Base-by-base conservation (phyloP, 2,329 filamentous ascomycete species). In the Fusarium tupiense region DNA sequence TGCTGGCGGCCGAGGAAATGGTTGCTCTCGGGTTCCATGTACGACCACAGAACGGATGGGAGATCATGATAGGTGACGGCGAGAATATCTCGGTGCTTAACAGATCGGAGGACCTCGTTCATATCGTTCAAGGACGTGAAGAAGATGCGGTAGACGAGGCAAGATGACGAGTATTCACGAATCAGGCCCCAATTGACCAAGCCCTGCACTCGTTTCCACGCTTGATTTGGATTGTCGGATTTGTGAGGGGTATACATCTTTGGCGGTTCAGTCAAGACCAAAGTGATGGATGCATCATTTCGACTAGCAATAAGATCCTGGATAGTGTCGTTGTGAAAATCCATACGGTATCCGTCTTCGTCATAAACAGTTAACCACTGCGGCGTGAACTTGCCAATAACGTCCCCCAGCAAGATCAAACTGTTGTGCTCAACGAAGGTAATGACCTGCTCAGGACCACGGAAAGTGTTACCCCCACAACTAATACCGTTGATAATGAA, bases 261-360 rank as follows among this genome's bases (percentile, higher is more conserved):
- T 1, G 89, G 89, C 4, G 88, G 84, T 37, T 87, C 85, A 26
- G 77, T 82, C 14, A 92, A 84, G 0, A 89, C 87, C 6, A 91
- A 74, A 0, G 86, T 87, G 22, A 90, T 76, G 1, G 83, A 81
- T 69, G 81, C 62, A 70, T 82, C 57, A 26, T 76, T 40, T 38
- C 79, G 78, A 80, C 73, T 83, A 74, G 80, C 77, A 5, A 89
- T 80, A 14, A 87, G 76, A 57, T 88, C 85, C 35, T 86, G 71
- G 38, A 90, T 85, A 4, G 82, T 87, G 26, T 84, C 82, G 43
- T 88, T 86, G 1, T 86, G 82, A 20, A 91, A 85, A 56, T 89
- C 85, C 40, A 90, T 80, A 8, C 83, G 68, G 1, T 71, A 69
- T 2, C 52, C 52, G 16, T 16, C 12, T 17, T 61, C 31, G 7